A percentile compares a stretch with the other conserved stretches of the same genome.
phyloP scores from a whole-genome alignment of 1,139 yeast genomes.

The Lodderomyces metapsilosis region DNA sequence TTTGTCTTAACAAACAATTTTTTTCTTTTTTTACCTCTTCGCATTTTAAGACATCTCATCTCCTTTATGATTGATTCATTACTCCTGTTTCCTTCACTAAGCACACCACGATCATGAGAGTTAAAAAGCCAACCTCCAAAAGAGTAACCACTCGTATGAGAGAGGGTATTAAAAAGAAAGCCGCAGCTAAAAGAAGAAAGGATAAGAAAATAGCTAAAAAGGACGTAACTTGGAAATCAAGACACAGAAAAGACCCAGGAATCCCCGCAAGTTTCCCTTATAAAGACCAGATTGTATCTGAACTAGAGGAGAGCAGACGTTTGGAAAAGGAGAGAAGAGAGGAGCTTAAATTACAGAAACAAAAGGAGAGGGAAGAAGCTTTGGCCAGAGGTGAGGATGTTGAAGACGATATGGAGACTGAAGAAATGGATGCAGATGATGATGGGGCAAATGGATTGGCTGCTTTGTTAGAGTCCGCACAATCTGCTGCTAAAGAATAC shows the following conservation, averaged over 20 bases:
- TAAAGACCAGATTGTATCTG: conserved; percentile 76
- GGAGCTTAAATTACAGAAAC: conserved; percentile 43
- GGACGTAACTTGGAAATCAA: conserved; percentile 91
- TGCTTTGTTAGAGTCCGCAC: conserved; percentile 88
- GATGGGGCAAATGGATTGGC: conserved; percentile 65
- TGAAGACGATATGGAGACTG: conserved; percentile 36
- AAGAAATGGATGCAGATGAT: conserved; percentile 42
- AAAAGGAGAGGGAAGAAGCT: conserved; percentile 48
- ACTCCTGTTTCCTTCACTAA: too few relatives aligned
- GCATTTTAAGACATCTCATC: conserved; percentile 7
- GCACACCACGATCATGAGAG: conserved; percentile 40
- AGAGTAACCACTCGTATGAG: conserved; percentile 89
- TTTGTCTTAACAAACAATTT: too few relatives aligned
- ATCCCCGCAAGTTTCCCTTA: conserved; percentile 95
- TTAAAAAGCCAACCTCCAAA: conserved; percentile 73
- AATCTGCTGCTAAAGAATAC: conserved; percentile 73
- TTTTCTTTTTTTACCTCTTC: conserved; percentile 4
- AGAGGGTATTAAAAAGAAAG: conserved; percentile 94
- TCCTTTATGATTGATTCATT: neutral
- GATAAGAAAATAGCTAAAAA: conserved; percentile 78
- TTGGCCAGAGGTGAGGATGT: conserved; percentile 42
- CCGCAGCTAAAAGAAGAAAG: conserved; percentile 87
- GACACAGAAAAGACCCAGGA: conserved; percentile 82
- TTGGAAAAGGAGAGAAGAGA: conserved; percentile 61
- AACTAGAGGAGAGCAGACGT: conserved; percentile 73